These are phyloP conservation scores for Helicocarpus griseus DNA, from an alignment of 2,329 filamentous ascomycete genomes.

Conservation along the genomic window DNA sequence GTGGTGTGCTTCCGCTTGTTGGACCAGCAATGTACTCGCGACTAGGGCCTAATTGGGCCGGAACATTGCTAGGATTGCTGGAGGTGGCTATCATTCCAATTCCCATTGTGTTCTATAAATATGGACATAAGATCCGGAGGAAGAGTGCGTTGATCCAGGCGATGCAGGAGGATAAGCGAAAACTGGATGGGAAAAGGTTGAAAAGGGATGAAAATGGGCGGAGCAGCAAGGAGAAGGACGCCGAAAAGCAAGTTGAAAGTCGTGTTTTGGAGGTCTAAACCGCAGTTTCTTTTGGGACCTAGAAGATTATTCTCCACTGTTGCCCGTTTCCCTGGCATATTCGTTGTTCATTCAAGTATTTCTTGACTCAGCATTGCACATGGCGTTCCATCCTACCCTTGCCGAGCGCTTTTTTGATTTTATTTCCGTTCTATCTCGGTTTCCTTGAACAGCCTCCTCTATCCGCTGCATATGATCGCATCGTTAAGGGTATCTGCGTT, in stretches of 20 bases:
- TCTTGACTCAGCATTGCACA: too few relatives aligned
- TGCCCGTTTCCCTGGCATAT: too few relatives aligned
- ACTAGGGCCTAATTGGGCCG: conserved; percentile 68
- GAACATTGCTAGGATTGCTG: conserved; percentile 63
- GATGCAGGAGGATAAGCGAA: conserved; percentile 46
- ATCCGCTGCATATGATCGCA: too few relatives aligned
- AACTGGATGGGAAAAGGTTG: conserved; percentile 34
- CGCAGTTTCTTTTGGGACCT: too few relatives aligned
- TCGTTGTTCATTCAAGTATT: too few relatives aligned
- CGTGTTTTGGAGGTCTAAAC: too few relatives aligned
- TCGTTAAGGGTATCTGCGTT: too few relatives aligned
- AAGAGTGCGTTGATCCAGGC: conserved; percentile 46
- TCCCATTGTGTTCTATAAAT: conserved; percentile 65
- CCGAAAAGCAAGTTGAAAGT: neutral
- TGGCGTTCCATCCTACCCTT: too few relatives aligned
- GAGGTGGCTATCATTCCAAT: conserved; percentile 69
- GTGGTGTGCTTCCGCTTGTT: conserved; percentile 68
- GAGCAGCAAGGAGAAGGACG: conserved; percentile 1
- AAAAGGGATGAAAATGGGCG: conserved; percentile 11
- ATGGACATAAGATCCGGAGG: conserved; percentile 47
- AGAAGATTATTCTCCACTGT: too few relatives aligned
- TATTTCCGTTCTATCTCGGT: too few relatives aligned
- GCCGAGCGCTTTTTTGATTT: too few relatives aligned
- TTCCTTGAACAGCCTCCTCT: too few relatives aligned
- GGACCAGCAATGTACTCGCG: conserved; percentile 61